These are phyloP conservation scores for Neonectria sp. DNA, from an alignment of 2,329 filamentous ascomycete genomes.

Conservation along the genomic window DNA sequence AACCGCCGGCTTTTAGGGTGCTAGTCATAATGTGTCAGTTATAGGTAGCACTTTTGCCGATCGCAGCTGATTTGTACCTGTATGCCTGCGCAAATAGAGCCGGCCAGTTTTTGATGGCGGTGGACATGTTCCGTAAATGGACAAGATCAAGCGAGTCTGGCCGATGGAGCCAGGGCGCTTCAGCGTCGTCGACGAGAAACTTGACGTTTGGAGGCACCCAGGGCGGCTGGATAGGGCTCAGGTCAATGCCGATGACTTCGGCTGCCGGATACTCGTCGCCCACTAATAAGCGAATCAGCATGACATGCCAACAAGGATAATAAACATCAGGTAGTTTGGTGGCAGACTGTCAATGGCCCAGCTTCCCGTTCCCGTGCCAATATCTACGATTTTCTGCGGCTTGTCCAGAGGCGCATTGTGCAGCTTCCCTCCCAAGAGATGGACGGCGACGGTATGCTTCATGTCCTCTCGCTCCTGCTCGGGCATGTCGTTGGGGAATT, in stretches of 20 bases:
- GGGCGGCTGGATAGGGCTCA: constrained; percentile 57
- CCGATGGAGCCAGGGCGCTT: constrained; percentile 49
- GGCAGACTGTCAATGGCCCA: constrained; percentile 63
- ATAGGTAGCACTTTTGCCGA: not conserved
- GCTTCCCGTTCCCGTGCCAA: constrained; percentile 54
- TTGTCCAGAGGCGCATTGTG: constrained; percentile 59
- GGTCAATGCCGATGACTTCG: constrained; percentile 57
- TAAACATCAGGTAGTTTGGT: not conserved
- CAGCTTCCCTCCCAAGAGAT: constrained; percentile 54
- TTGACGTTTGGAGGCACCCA: constrained; percentile 59
- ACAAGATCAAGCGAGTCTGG: constrained; percentile 47
- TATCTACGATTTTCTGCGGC: constrained; percentile 56
- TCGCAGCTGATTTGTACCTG: constrained; percentile 24
- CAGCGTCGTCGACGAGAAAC: constrained; percentile 57
- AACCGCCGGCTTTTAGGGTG: constrained; percentile 60
- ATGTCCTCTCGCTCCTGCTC: constrained; percentile 62
- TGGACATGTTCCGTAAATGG: constrained; percentile 56
- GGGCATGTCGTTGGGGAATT: constrained; percentile 60
- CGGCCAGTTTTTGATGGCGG: constrained; percentile 45
- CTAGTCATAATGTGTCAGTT: constrained; percentile 15
- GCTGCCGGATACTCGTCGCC: constrained; percentile 57
- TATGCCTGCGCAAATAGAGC: constrained; percentile 40
- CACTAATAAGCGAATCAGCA: constrained; percentile 40
- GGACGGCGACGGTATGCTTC: constrained; percentile 57
- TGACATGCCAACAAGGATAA: not conserved